These are phyloP conservation scores for Bruguiera hainesii DNA, from an alignment of 441 rosid species.

Conservation along the genomic window DNA sequence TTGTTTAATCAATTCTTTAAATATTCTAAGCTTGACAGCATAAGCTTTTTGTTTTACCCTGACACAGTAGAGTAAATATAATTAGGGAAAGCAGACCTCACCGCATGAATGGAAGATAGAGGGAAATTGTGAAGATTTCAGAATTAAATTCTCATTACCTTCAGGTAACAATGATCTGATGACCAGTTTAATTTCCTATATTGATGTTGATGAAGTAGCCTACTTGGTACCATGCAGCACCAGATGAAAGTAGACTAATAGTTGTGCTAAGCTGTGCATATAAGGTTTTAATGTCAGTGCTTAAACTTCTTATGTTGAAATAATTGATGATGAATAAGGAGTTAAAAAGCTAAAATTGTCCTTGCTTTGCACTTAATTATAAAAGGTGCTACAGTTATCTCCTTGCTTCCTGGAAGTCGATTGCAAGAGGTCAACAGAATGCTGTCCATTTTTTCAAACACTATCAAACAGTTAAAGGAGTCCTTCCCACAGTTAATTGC, in stretches of 20 bases:
- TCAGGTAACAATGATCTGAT: constrained; percentile 42
- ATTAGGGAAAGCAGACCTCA: constrained; percentile 44
- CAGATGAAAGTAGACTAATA: too few species aligned
- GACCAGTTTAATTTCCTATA: constrained; percentile 9
- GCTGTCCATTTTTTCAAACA: constrained; percentile 72
- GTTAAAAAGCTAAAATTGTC: not conserved
- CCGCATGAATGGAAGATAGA: constrained; percentile 41
- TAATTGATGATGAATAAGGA: not conserved
- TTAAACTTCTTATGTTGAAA: constrained; percentile 1
- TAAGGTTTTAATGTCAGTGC: not conserved
- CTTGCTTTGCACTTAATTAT: constrained; percentile 13
- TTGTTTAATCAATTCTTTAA: not conserved
- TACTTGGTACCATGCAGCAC: not conserved
- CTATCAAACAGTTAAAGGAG: constrained; percentile 48
- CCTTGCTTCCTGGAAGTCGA: constrained; percentile 92
- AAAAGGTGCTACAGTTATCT: constrained; percentile 58
- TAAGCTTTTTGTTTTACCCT: not conserved
- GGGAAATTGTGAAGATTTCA: constrained; percentile 42
- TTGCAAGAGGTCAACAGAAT: constrained; percentile 79
- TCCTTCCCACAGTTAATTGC: constrained; percentile 46
- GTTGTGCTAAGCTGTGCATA: not conserved
- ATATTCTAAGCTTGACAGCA: too few species aligned
- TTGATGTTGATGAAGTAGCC: not conserved
- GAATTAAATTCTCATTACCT: constrained; percentile 40
- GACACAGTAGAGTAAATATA: constrained; percentile 10